Conservation (phyloP, 495 filamentous ascomycete species). For the Penicillium psychrofluorescens region DNA sequence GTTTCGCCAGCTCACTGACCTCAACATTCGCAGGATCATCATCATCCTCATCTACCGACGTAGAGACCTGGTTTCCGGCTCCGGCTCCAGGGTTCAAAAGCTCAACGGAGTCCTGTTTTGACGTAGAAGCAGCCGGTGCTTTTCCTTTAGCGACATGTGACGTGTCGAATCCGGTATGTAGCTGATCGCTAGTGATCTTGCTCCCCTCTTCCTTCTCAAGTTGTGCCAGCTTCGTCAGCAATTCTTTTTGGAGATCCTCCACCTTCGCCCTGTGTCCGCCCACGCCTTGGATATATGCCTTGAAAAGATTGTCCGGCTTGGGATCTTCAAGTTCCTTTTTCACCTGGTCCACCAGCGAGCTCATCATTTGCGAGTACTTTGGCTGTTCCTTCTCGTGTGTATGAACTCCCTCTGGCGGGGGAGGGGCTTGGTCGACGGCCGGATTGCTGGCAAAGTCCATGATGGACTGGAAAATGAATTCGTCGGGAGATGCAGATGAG, state of each 20-base stretch:
- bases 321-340: conserved; percentile 80
- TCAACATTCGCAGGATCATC: conserved; percentile 68
- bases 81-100: conserved; percentile 72
- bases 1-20: conserved; percentile 64
- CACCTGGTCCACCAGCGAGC: conserved; percentile 81
- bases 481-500: conserved; percentile 64
- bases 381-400: conserved; percentile 66
- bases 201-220: conserved; percentile 78
- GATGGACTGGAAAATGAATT: conserved; percentile 78
- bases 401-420: conserved; percentile 72
- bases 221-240: conserved; percentile 63
- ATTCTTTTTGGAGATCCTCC: conserved; percentile 63
- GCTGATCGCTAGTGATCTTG: conserved; percentile 90
- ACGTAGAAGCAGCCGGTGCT: conserved; percentile 14
- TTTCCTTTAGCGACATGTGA: conserved; percentile 56
- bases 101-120: conserved; percentile 51
- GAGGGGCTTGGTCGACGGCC: conserved; percentile 63
- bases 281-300: conserved; percentile 69
- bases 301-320: conserved; percentile 52
- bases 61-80: conserved; percentile 26
- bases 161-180: conserved; percentile 88
- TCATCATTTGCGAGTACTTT: conserved; percentile 94
- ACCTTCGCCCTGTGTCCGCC: conserved; percentile 70
- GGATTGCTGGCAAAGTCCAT: conserved; percentile 70
- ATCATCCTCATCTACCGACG: conserved; percentile 51